A percentile compares a stretch with the other conserved stretches of the same genome.
These are phyloP conservation scores for Blastomyces silverae DNA, from an alignment of 2,329 filamentous ascomycete species.

Conservation along the genomic window DNA sequence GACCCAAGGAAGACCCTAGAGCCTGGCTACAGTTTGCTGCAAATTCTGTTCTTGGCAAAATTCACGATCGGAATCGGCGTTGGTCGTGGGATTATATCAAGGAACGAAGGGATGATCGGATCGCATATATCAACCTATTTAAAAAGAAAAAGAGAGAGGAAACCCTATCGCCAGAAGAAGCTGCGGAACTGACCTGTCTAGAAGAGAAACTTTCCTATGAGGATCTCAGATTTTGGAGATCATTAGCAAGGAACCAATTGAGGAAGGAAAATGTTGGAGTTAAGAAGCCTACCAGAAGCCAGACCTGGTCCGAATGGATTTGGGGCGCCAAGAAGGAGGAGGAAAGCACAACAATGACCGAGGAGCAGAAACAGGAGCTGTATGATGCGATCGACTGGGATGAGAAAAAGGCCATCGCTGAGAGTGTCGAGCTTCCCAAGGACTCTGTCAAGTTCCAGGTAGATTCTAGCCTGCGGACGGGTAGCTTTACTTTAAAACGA, in stretches of 20 bases:
- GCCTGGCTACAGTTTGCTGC: constrained; percentile 93
- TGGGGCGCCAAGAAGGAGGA: constrained; percentile 73
- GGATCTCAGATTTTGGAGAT: constrained; percentile 95
- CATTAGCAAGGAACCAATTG: constrained; percentile 84
- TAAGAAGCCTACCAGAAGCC: constrained; percentile 58
- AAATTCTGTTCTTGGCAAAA: constrained; percentile 81
- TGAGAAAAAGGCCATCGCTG: constrained; percentile 82
- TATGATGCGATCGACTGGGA: constrained; percentile 98
- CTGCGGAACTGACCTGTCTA: constrained; percentile 63
- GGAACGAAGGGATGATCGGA: constrained; percentile 82
- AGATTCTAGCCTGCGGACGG: constrained; percentile 86
- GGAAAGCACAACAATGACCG: constrained; percentile 81
- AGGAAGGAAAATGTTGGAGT: constrained; percentile 90
- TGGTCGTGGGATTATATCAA: constrained; percentile 98
- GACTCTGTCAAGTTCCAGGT: constrained; percentile 91
- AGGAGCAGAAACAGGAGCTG: constrained; percentile 91
- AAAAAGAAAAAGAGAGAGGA: constrained; percentile 82
- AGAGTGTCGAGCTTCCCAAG: constrained; percentile 79
- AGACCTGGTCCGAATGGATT: constrained; percentile 86
- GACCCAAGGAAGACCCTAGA: constrained; percentile 78
- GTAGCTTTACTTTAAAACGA: constrained; percentile 88
- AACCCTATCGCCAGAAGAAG: constrained; percentile 60
- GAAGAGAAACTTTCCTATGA: constrained; percentile 90
- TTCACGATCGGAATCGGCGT: constrained; percentile 83
- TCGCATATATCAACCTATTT: constrained; percentile 85